A percentile compares a stretch with the other conserved stretches of the same genome.
phyloP scores from a whole-genome alignment of 345 rosid genomes.

The Gossypium anomalum region DNA sequence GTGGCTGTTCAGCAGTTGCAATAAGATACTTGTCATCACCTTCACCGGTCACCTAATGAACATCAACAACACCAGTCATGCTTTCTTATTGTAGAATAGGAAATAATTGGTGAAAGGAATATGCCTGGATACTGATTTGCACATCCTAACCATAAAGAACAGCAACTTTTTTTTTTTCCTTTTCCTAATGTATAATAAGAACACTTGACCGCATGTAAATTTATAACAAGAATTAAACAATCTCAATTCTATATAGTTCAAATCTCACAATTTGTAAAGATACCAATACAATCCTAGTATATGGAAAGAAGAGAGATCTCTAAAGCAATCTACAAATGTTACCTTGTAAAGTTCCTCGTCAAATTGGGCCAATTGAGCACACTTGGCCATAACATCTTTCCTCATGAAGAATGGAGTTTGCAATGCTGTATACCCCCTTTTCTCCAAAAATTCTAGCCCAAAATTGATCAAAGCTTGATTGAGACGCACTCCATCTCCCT shows the following conservation, averaged over 20 bases:
- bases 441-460: conserved; percentile 68
- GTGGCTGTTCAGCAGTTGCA: conserved; percentile 96
- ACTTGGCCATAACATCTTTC: conserved; percentile 88
- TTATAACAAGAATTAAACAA: background rate
- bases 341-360: conserved; percentile 98
- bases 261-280: background rate
- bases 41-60: conserved; percentile 82
- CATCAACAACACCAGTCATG: background rate
- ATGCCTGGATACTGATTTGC: background rate
- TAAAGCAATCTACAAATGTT: background rate
- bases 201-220: background rate
- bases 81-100: background rate
- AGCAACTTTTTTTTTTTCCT: background rate
- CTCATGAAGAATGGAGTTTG: conserved; percentile 94
- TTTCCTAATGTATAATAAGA: conserved; percentile 2
- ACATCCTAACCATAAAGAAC: background rate
- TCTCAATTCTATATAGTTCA: background rate
- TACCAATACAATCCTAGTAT: background rate
- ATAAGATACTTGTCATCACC: conserved; percentile 93
- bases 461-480: conserved; percentile 89
- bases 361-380: conserved; percentile 87
- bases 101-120: background rate
- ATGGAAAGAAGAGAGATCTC: background rate
- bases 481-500: conserved; percentile 81
- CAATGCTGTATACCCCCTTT: conserved; percentile 58